These are phyloP conservation scores for Amanita pallidorosea DNA, from an alignment of 768 basidiomycete genomes.

Conservation along the genomic window DNA sequence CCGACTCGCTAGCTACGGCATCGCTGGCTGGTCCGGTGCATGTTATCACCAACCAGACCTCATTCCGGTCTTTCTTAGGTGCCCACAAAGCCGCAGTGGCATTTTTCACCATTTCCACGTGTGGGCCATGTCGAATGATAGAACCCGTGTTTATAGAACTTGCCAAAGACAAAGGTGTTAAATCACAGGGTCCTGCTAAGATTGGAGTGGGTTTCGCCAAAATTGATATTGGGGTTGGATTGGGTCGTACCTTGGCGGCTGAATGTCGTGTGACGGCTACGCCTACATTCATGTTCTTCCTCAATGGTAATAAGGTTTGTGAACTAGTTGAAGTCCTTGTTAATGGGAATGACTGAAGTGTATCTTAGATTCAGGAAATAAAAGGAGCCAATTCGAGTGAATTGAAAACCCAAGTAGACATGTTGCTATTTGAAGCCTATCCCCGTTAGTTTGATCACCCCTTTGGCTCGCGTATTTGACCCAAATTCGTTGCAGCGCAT, in stretches of 20 bases:
- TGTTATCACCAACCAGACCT: conserved; percentile 61
- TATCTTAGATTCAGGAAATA: conserved; percentile 49
- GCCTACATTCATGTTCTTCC: conserved; percentile 86
- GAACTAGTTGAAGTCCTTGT: neutral
- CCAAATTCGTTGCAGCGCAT: conserved; percentile 44
- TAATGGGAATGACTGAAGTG: neutral
- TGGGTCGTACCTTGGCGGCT: conserved; percentile 46
- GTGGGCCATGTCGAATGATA: conserved; percentile 75
- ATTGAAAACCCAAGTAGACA: conserved; percentile 60
- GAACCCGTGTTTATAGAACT: conserved; percentile 77
- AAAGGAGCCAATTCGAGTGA: conserved; percentile 65
- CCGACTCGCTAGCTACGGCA: conserved; percentile 26
- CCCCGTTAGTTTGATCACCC: conserved; percentile 47
- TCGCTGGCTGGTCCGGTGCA: conserved; percentile 57
- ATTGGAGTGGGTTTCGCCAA: conserved; percentile 71
- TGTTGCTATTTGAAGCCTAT: conserved; percentile 66
- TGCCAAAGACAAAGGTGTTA: conserved; percentile 48
- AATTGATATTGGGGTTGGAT: conserved; percentile 68
- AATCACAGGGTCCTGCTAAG: conserved; percentile 11
- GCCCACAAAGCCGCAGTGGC: conserved; percentile 66
- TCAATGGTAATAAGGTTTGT: conserved; percentile 59
- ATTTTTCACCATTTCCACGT: conserved; percentile 71
- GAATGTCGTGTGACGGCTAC: conserved; percentile 65
- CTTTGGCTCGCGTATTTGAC: neutral
- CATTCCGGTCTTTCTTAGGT: conserved; percentile 55